These are phyloP conservation scores for Xerophyta viscosa DNA, from an alignment of 106 monocot genomes.

Conservation along the genomic window DNA sequence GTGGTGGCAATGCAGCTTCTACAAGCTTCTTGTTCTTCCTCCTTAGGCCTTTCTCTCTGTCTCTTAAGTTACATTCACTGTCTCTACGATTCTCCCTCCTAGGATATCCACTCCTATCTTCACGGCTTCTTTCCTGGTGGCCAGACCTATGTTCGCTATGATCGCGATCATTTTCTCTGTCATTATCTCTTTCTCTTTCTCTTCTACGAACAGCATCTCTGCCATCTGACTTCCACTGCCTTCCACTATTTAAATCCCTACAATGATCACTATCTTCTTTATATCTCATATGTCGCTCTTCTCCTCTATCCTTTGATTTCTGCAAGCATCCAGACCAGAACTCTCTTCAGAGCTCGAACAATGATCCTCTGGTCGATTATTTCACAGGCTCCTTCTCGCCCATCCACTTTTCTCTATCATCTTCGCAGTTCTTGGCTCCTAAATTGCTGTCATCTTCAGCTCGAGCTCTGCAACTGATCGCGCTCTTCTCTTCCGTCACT, in stretches of 20 bases:
- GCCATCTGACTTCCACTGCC: not conserved
- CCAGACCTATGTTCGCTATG: no score
- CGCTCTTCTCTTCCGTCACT: no score
- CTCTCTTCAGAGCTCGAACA: no score
- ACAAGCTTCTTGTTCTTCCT: conserved; percentile 16
- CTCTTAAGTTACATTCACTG: not conserved
- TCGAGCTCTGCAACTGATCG: no score
- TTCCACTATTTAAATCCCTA: not conserved
- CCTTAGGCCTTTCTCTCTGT: conserved; percentile 1
- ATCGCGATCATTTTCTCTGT: not conserved
- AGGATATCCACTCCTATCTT: not conserved
- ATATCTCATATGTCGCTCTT: not conserved
- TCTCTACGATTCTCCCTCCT: not conserved
- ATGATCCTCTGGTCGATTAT: no score
- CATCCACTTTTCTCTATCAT: no score
- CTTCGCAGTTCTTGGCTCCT: no score
- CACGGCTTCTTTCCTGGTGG: not conserved
- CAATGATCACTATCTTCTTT: not conserved
- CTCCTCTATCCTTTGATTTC: not conserved
- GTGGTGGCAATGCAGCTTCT: conserved; percentile 9
- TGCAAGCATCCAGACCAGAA: no score
- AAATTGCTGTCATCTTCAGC: no score
- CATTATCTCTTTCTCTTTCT: not conserved
- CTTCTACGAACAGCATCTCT: not conserved
- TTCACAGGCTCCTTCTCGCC: no score